Evolutionary conservation across 176 grass and related monocot genomes (phyloP), one percentile per base, ranked within the genome.

Genomic region (Rhynchospora breviuscula): DNA sequence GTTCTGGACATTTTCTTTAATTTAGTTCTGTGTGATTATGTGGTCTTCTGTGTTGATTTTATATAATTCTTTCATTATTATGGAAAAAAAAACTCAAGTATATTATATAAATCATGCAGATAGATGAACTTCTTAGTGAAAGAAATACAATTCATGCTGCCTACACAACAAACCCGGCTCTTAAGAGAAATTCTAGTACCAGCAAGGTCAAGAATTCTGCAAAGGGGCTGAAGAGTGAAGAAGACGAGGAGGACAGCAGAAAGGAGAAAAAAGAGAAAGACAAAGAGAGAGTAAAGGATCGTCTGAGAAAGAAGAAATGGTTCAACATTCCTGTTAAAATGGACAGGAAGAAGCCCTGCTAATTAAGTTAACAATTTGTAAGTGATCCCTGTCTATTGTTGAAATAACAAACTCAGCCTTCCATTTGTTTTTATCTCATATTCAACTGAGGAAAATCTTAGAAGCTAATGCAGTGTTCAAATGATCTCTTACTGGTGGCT

Each of bases 301-400:
- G 80, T 14, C 63, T 91, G 17, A 77, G 83, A 71, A 91, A 77
- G 87, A 93, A 92, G 83, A 96, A 86, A 88, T 99, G 97, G 97
- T 87, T 94, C 31, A 92, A 96, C 66, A 89, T 99, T 86, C 88
- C 85, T 70, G 80, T 99, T 90, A 99, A 99, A 88, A 63, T 99
- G 85, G 91, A 99, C 88, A 99, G 82, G 87, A 90, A 84, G 86
- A 96, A 90, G 87, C 57, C 97, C 4, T 96, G 93, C 63, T 99
- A 87, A 99, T 82, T 63, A 86, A 87, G 53, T 88, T 87, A 85
- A 84, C 8, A 48, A 51, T 67, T 84, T 45, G 43, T 6, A 21
- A 67, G 33, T 31, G 78, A 25, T 67, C 17, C 68, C 80, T 80
- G 21, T 58, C 45, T 33, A 46, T 19, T 66, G 3, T 62, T 59